Evolutionary conservation across 2,329 filamentous ascomycete species (phyloP), one percentile per base, ranked within the genome.

Genomic region (Chlorencoelia australis): DNA sequence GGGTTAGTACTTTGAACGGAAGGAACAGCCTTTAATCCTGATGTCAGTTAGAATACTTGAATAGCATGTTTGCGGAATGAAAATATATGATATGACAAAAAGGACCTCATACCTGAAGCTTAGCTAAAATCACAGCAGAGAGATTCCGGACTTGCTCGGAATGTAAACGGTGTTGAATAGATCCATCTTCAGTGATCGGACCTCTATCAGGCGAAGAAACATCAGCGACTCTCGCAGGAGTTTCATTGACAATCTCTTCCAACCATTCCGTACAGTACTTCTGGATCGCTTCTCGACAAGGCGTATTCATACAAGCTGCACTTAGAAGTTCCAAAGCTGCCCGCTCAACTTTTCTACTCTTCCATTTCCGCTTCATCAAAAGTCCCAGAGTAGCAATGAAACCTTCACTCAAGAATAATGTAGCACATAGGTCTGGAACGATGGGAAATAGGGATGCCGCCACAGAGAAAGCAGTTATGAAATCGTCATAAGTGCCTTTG

Each of bases 381-480:
- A 81, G 75, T 11, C 82, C 79, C 5, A 96, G 70, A 37, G 75
- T 80, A 40, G 76, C 68, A 30, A 95, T 66, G 52, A 98, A 96
- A 3, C 85, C 85, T 47, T 94, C 85, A 22, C 79, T 87, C 39
- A 96, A 71, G 57, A 98, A 95, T 24, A 96, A 67, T 41, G 77
- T 69, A 3, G 84, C 71, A 2, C 80, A 84, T 28, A 84, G 71
- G 37, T 79, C 73, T 3, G 86, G 82, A 2, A 84, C 76, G 35
- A 98, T 73, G 2, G 91, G 88, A 56, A 98, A 98, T 7, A 93
- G 75, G 15, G 79, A 76, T 2, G 87, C 77, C 5, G 87, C 86
- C n/a, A 88, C 87, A 35, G 88, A 96, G 58, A 95, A 96, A 5
- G 88, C 88, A 33, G 91, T 69, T 37, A 94, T 85, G 47, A 93